Conservation (phyloP, 371 early-diverging fungal species). For the Saksenaea vasiformis region DNA sequence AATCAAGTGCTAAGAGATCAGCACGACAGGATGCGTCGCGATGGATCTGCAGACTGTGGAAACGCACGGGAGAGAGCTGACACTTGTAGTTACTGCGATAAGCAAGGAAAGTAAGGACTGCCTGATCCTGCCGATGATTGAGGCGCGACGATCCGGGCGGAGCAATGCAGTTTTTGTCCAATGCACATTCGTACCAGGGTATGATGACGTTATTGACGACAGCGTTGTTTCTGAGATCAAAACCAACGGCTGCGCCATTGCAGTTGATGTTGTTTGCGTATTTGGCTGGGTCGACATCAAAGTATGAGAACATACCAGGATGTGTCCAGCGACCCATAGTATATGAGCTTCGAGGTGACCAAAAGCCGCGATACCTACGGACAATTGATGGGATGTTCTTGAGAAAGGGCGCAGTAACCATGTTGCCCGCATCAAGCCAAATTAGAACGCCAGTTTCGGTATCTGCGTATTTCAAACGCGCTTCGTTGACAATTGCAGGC, state of each 20-base stretch:
- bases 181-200: constrained; percentile 55
- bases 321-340: constrained; percentile 50
- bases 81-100: constrained; percentile 28
- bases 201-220: constrained; percentile 42
- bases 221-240: constrained; percentile 44
- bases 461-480: constrained; percentile 34
- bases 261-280: constrained; percentile 51
- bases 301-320: constrained; percentile 51
- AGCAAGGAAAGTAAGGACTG: constrained; percentile 53
- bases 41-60: constrained; percentile 21
- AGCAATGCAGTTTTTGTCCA: constrained; percentile 56
- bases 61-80: constrained; percentile 14
- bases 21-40: constrained; percentile 27
- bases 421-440: constrained; percentile 60
- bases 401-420: constrained; percentile 46
- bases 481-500: constrained; percentile 57
- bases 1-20: constrained; percentile 24
- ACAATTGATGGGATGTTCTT: constrained; percentile 37
- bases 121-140: constrained; percentile 65
- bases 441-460: constrained; percentile 36
- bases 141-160: constrained; percentile 50
- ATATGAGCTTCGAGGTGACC: constrained; percentile 51
- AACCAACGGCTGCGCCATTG: constrained; percentile 57
- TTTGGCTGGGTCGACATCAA: constrained; percentile 26
- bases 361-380: constrained; percentile 35